Evolutionary conservation across 2,329 filamentous ascomycete genomes (phyloP).

Genomic region (Ophiobolus disseminans): DNA sequence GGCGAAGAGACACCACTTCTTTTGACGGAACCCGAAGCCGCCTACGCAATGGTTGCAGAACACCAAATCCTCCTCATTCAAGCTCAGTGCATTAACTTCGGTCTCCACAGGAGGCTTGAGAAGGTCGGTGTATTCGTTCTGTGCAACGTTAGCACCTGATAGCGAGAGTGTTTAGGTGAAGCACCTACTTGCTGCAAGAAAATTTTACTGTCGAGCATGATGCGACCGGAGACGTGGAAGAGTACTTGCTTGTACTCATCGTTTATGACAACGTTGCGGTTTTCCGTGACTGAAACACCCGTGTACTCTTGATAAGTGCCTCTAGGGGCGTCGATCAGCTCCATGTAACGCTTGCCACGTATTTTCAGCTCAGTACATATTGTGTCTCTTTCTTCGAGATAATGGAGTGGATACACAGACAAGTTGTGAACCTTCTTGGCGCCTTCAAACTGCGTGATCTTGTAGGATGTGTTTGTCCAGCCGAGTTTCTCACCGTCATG

Average conservation of each 20-base stretch:
- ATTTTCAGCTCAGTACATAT: slow-evolving; percentile 38
- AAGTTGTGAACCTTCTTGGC: slow-evolving; percentile 19
- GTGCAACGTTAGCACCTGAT: too few relatives aligned
- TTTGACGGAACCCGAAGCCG: slow-evolving; percentile 23
- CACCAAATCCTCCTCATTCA: slow-evolving; percentile 56
- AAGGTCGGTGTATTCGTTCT: slow-evolving; percentile 16
- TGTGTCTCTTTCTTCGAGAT: slow-evolving; percentile 9
- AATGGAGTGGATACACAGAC: slow-evolving; percentile 9
- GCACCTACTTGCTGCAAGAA: slow-evolving; percentile 16
- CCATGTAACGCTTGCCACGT: slow-evolving; percentile 52
- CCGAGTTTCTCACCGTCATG: slow-evolving; percentile 19
- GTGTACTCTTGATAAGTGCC: slow-evolving; percentile 14
- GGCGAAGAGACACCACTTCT: slow-evolving; percentile 30
- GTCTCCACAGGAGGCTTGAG: slow-evolving; percentile 8
- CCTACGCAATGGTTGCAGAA: slow-evolving; percentile 20
- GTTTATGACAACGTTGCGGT: slow-evolving; percentile 1
- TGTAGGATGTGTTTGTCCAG: slow-evolving; percentile 6
- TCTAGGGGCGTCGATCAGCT: slow-evolving; percentile 14
- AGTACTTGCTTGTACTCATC: slow-evolving; percentile 9
- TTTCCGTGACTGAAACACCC: slow-evolving; percentile 5
- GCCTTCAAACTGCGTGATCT: slow-evolving; percentile 16
- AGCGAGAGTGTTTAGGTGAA: too few relatives aligned
- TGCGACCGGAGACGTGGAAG: slow-evolving; percentile 9
- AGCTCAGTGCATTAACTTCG: slow-evolving; percentile 42
- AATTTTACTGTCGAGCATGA: slow-evolving; percentile 18